Evolutionary conservation across 495 filamentous ascomycete genomes (phyloP).

Genomic region (Saxophila tyrrhenica): DNA sequence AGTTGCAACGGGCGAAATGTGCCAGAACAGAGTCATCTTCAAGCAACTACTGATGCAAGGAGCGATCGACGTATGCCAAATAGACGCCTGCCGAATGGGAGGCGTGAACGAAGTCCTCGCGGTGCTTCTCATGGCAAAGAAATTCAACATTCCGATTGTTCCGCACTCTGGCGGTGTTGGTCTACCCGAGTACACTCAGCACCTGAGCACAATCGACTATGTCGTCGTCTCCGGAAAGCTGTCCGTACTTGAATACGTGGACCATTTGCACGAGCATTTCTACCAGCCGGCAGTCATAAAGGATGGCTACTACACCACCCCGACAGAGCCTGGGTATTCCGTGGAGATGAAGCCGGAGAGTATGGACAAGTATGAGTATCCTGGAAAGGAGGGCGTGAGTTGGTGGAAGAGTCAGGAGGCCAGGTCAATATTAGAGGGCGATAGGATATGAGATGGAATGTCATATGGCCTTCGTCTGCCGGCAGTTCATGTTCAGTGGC

Average conservation of each 20-base stretch:
- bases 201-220: slow-evolving; percentile 88
- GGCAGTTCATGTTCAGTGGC: no score
- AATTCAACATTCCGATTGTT: slow-evolving; percentile 73
- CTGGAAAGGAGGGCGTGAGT: slow-evolving; percentile 61
- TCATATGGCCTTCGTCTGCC: no score
- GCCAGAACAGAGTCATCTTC: slow-evolving; percentile 88
- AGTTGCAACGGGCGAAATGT: slow-evolving; percentile 93
- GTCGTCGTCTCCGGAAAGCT: slow-evolving; percentile 73
- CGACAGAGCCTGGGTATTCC: slow-evolving; percentile 70
- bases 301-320: slow-evolving; percentile 82
- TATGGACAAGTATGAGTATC: slow-evolving; percentile 67
- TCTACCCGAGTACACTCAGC: slow-evolving; percentile 88
- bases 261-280: slow-evolving; percentile 91
- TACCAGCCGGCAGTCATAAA: slow-evolving; percentile 66
- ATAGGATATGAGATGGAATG: slow-evolving; percentile 30
- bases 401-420: slow-evolving; percentile 56
- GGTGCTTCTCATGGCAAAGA: slow-evolving; percentile 81
- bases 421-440: slow-evolving; percentile 29
- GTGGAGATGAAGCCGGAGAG: slow-evolving; percentile 87
- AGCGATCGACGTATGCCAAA: slow-evolving; percentile 79
- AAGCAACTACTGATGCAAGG: slow-evolving; percentile 75
- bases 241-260: slow-evolving; percentile 81
- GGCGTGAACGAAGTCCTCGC: slow-evolving; percentile 89
- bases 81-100: slow-evolving; percentile 83
- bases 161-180: slow-evolving; percentile 86